phyloP scores from a whole-genome alignment of 306 rosid species.

The Ormosia semicastrata region DNA sequence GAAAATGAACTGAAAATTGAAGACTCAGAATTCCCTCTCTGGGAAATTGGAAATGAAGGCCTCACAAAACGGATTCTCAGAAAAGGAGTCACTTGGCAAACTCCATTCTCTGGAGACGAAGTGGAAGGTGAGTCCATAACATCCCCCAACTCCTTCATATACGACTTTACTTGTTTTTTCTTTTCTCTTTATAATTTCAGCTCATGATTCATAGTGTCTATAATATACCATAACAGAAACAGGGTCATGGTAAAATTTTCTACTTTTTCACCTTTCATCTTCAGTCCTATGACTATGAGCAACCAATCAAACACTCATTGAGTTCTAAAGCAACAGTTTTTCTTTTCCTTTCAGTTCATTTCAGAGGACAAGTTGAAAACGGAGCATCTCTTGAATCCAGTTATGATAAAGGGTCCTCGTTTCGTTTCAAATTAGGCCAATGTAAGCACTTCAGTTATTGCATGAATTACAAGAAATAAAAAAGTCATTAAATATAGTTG shows the following conservation, averaged over 20 bases:
- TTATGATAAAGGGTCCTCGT: constrained; percentile 44
- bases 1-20: constrained; percentile 16
- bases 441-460: constrained; percentile 30
- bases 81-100: constrained; percentile 59
- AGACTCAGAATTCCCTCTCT: constrained; percentile 17
- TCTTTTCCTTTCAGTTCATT: constrained; percentile 45
- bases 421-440: constrained; percentile 61
- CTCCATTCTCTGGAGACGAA: constrained; percentile 64
- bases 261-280: not conserved
- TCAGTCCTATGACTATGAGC: not conserved
- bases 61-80: constrained; percentile 52
- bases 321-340: not conserved
- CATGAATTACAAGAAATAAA: not conserved
- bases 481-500: not conserved
- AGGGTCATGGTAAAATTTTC: not conserved
- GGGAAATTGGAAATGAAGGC: constrained; percentile 53
- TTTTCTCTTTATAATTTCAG: not conserved
- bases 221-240: not conserved
- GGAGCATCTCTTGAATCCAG: constrained; percentile 48
- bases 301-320: not conserved
- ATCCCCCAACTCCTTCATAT: not conserved
- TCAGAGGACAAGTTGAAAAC: constrained; percentile 44
- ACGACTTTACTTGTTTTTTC: not conserved
- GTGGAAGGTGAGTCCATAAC: constrained; percentile 42
- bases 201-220: not conserved